Conservation (phyloP, 208 protist genomes). For the Trypanosoma lewisi region DNA sequence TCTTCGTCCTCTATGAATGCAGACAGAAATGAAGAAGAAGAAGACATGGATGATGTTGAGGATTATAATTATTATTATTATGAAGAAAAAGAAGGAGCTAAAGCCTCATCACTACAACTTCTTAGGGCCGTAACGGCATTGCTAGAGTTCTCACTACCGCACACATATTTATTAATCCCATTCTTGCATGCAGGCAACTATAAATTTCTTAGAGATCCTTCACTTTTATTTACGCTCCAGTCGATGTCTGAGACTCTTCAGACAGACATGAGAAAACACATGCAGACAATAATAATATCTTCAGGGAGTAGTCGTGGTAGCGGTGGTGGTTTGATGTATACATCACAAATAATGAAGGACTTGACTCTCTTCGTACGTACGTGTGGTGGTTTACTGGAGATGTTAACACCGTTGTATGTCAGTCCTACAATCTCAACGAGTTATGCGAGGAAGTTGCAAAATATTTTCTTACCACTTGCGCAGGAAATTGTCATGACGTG, state of each 20-base stretch:
- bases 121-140: constrained; percentile 43
- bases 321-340: too few relatives aligned
- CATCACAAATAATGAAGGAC: not conserved
- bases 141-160: constrained; percentile 25
- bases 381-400: constrained; percentile 46
- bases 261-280: constrained; percentile 11
- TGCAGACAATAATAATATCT: too few relatives aligned
- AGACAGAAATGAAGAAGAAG: constrained; percentile 6
- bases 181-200: constrained; percentile 43
- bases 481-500: constrained; percentile 13
- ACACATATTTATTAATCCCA: constrained; percentile 42
- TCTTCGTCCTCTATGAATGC: constrained; percentile 7
- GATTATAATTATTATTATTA: not conserved
- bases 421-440: not conserved
- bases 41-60: constrained; percentile 17
- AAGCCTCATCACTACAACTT: constrained; percentile 49
- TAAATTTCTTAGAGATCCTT: constrained; percentile 48
- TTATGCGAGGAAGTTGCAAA: not conserved
- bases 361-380: constrained; percentile 8
- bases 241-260: constrained; percentile 26
- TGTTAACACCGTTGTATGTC: constrained; percentile 66
- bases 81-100: not conserved
- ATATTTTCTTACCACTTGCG: constrained; percentile 12
- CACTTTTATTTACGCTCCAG: constrained; percentile 30
- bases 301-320: too few relatives aligned